Conservation (phyloP, 495 filamentous ascomycete genomes). For the Aspergillus biplanus region DNA sequence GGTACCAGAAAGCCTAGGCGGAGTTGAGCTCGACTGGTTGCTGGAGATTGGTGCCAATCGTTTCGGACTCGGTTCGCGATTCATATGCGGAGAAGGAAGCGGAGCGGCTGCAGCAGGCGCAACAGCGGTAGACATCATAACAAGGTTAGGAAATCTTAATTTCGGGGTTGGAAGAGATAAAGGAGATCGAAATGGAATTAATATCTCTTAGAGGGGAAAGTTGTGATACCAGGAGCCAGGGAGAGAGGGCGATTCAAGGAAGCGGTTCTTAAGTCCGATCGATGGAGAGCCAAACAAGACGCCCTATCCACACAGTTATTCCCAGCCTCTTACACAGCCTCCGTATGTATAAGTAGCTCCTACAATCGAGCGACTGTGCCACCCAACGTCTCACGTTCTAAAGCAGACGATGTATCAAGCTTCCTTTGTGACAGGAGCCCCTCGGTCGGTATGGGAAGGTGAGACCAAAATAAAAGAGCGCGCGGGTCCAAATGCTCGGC, state of each 20-base stretch:
- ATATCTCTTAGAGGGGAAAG: conserved; percentile 1
- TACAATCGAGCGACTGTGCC: conserved; percentile 15
- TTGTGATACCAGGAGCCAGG: neutral
- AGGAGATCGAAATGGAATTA: conserved; percentile 5
- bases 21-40: conserved; percentile 37
- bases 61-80: conserved; percentile 53
- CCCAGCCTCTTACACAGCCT: conserved; percentile 14
- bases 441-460: conserved; percentile 1
- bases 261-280: conserved; percentile 6
- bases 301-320: conserved; percentile 5
- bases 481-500: conserved; percentile 15
- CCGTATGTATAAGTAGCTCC: conserved; percentile 19
- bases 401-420: conserved; percentile 18
- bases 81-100: conserved; percentile 51
- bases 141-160: conserved; percentile 8
- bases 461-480: conserved; percentile 19
- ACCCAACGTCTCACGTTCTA: conserved; percentile 15
- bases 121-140: conserved; percentile 57
- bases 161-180: neutral
- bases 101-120: conserved; percentile 51
- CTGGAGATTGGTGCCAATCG: conserved; percentile 42
- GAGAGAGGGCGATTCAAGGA: conserved; percentile 9
- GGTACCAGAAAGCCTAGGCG: conserved; percentile 38
- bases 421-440: conserved; percentile 15
- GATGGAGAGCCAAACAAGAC: conserved; percentile 13